These are phyloP conservation scores for Boletus tylopilopsis DNA, from an alignment of 768 basidiomycete genomes.

Conservation along the genomic window DNA sequence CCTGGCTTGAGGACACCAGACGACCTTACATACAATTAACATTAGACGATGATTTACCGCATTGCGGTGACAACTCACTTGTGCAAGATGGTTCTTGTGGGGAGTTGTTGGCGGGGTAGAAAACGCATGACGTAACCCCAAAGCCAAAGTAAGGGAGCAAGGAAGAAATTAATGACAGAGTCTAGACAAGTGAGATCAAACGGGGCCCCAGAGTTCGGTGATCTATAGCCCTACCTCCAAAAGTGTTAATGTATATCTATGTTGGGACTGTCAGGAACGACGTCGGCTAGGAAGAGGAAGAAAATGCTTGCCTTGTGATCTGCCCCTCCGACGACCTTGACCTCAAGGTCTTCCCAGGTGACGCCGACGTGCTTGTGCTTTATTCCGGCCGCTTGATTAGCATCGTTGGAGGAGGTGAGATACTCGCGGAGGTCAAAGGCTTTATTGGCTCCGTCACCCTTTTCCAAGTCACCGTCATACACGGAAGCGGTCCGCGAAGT, in stretches of 20 bases:
- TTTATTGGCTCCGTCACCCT: conserved; percentile 34
- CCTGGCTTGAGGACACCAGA: conserved; percentile 72
- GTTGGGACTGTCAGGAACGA: neutral
- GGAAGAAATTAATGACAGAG: conserved; percentile 50
- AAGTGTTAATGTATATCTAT: conserved; percentile 54
- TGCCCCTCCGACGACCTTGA: conserved; percentile 53
- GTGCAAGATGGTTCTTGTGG: conserved; percentile 55
- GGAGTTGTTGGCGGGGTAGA: conserved; percentile 35
- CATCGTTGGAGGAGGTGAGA: conserved; percentile 62
- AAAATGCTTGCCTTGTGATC: conserved; percentile 48
- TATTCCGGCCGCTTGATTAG: conserved; percentile 60
- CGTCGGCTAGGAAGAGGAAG: neutral
- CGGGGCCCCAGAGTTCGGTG: neutral
- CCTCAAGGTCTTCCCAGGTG: conserved; percentile 67
- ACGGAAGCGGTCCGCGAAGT: conserved; percentile 24
- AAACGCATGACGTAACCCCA: conserved; percentile 40
- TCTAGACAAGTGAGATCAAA: conserved; percentile 30
- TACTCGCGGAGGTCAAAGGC: conserved; percentile 67
- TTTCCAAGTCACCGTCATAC: conserved; percentile 35
- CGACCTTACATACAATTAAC: conserved; percentile 36
- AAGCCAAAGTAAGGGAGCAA: conserved; percentile 47
- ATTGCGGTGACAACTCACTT: conserved; percentile 38
- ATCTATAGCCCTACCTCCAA: conserved; percentile 45
- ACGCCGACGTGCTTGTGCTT: conserved; percentile 74
- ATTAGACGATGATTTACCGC: neutral